Evolutionary conservation across 2,329 filamentous ascomycete genomes (phyloP).

Genomic region (Cercospora sp.): DNA sequence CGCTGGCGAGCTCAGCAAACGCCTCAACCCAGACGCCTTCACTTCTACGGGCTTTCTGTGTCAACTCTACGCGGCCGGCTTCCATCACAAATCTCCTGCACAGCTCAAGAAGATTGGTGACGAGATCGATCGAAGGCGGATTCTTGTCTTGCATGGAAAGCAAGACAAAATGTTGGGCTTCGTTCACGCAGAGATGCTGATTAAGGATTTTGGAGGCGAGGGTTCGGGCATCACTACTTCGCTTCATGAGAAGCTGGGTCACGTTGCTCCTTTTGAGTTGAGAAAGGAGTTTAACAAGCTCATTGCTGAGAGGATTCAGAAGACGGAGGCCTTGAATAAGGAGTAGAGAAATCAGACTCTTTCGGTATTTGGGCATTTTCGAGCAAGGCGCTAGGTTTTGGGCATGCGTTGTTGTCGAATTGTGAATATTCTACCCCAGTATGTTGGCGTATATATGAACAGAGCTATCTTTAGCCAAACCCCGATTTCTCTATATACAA

Average conservation of each 20-base stretch:
- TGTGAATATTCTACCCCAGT: background rate
- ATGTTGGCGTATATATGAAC: background rate
- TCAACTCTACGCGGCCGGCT: conserved; percentile 75
- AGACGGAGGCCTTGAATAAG: conserved; percentile 44
- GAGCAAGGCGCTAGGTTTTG: background rate
- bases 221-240: conserved; percentile 55
- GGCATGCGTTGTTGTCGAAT: background rate
- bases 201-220: conserved; percentile 64
- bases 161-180: conserved; percentile 76
- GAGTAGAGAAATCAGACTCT: background rate
- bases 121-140: conserved; percentile 68
- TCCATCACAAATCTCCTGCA: conserved; percentile 71
- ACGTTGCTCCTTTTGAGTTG: conserved; percentile 73
- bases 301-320: conserved; percentile 60
- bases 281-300: conserved; percentile 66
- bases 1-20: conserved; percentile 75
- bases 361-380: background rate
- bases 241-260: conserved; percentile 71
- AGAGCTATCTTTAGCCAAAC: background rate
- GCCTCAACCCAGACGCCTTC: conserved; percentile 61
- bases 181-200: conserved; percentile 68
- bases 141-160: conserved; percentile 75
- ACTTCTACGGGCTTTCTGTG: conserved; percentile 68
- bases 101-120: conserved; percentile 69
- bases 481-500: too few relatives aligned